phyloP scores from a whole-genome alignment of 2,329 filamentous ascomycete genomes.

The Diaporthe sp. region DNA sequence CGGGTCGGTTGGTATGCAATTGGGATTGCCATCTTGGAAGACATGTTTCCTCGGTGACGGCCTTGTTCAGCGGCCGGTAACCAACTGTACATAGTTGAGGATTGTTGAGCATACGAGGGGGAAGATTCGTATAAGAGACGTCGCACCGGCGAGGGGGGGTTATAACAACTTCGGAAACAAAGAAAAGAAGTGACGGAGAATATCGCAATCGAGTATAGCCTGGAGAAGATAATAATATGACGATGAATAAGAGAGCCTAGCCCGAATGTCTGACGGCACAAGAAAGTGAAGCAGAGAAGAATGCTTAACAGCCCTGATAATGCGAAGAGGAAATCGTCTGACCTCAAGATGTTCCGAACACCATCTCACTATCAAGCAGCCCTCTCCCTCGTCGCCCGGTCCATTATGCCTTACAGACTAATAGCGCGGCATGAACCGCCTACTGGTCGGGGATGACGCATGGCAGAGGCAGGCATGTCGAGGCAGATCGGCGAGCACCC shows the following conservation, averaged over 20 bases:
- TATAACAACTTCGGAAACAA: not conserved
- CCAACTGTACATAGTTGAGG: constrained; percentile 15
- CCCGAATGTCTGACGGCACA: constrained; percentile 1
- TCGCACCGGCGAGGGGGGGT: not conserved
- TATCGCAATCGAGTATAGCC: not conserved
- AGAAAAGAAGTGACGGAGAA: not conserved
- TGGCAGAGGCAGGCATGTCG: constrained; percentile 24
- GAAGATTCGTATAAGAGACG: not conserved
- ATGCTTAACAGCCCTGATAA: constrained; percentile 4
- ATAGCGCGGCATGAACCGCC: constrained; percentile 30
- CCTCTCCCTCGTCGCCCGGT: not conserved
- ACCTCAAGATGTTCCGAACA: constrained; percentile 24
- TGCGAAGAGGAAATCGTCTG: constrained; percentile 13
- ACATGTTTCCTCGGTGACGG: constrained; percentile 8
- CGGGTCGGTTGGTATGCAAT: constrained; percentile 16
- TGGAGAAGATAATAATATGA: constrained; percentile 1
- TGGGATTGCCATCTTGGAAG: constrained; percentile 17
- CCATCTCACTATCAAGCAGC: constrained; percentile 12
- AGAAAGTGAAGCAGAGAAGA: constrained; percentile 6
- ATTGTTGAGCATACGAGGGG: not conserved
- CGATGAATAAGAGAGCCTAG: constrained; percentile 16
- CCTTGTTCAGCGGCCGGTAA: constrained; percentile 17
- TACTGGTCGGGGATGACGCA: constrained; percentile 28
- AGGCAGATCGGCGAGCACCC: constrained; percentile 18
- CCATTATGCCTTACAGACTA: constrained; percentile 26